These are phyloP conservation scores for Pseudozyma flocculosa DNA, from an alignment of 1,284 basidiomycete species.

Conservation along the genomic window DNA sequence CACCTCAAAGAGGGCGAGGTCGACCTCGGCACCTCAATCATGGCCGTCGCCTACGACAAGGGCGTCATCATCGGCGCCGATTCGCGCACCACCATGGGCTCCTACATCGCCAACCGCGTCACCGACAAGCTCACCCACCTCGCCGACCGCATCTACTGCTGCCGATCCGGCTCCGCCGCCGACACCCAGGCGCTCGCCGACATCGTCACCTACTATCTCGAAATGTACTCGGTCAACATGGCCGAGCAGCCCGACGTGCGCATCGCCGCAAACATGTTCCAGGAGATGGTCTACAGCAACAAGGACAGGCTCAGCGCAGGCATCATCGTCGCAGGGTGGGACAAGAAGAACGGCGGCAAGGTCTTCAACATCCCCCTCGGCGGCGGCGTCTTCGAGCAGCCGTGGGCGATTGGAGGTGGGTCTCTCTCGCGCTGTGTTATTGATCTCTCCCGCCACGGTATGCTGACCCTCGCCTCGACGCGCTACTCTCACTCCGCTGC, in stretches of 20 bases:
- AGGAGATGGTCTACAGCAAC: constrained; percentile 89
- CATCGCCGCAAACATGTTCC: constrained; percentile 79
- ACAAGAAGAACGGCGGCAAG: constrained; percentile 84
- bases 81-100: constrained; percentile 92
- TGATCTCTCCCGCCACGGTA: background rate
- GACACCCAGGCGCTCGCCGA: constrained; percentile 96
- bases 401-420: constrained; percentile 52
- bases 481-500: background rate
- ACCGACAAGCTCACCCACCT: constrained; percentile 97
- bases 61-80: constrained; percentile 97
- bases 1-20: constrained; percentile 57
- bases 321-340: constrained; percentile 98
- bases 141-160: constrained; percentile 98
- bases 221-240: constrained; percentile 76
- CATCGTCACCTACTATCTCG: constrained; percentile 81
- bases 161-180: constrained; percentile 94
- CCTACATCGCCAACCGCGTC: constrained; percentile 97
- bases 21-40: constrained; percentile 79
- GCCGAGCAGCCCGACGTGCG: constrained; percentile 76
- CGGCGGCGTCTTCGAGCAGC: constrained; percentile 53
- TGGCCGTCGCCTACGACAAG: constrained; percentile 94
- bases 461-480: background rate
- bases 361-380: constrained; percentile 76
- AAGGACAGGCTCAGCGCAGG: constrained; percentile 81
- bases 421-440: background rate